phyloP scores from a whole-genome alignment of 2,329 filamentous ascomycete species.

The Xylariaceae sp. region DNA sequence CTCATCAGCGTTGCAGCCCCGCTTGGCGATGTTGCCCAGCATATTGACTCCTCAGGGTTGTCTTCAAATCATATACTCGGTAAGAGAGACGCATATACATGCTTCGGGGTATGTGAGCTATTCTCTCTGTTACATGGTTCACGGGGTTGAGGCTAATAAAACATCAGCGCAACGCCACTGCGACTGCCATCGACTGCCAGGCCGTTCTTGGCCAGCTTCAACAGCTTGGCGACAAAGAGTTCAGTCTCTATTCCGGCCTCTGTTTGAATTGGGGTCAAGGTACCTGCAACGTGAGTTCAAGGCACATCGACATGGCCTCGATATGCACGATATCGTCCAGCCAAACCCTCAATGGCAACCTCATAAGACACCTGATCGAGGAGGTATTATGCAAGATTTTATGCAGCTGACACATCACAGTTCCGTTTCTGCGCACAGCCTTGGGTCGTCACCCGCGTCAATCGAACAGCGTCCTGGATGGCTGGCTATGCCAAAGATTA shows the following conservation, averaged over 20 bases:
- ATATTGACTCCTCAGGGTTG: too few species aligned
- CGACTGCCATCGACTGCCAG: conserved; percentile 25
- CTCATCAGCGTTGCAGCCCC: too few species aligned
- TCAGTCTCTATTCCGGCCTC: conserved; percentile 23
- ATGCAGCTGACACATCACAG: too few species aligned
- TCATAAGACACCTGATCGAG: too few species aligned
- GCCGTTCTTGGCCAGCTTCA: conserved; percentile 23
- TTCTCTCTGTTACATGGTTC: background rate
- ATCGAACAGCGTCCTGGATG: conserved; percentile 28
- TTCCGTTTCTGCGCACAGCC: conserved; percentile 28
- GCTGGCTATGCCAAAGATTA: conserved; percentile 22
- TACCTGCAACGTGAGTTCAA: conserved; percentile 19
- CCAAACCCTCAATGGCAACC: too few species aligned
- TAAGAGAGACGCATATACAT: conserved; percentile 30
- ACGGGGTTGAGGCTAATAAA: background rate
- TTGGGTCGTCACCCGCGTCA: conserved; percentile 23
- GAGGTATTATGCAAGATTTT: too few species aligned
- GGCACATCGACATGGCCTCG: too few species aligned
- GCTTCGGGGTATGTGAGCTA: conserved; percentile 26
- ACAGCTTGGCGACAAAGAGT: conserved; percentile 17
- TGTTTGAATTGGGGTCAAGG: conserved; percentile 28
- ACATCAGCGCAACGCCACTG: conserved; percentile 17
- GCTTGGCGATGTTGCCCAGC: too few species aligned
- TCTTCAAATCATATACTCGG: conserved; percentile 5
- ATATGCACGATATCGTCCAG: too few species aligned